A percentile compares a stretch with the other conserved stretches of the same genome.
Conservation (phyloP, 495 filamentous ascomycete genomes). For the Diplogelasinospora grovesii region DNA sequence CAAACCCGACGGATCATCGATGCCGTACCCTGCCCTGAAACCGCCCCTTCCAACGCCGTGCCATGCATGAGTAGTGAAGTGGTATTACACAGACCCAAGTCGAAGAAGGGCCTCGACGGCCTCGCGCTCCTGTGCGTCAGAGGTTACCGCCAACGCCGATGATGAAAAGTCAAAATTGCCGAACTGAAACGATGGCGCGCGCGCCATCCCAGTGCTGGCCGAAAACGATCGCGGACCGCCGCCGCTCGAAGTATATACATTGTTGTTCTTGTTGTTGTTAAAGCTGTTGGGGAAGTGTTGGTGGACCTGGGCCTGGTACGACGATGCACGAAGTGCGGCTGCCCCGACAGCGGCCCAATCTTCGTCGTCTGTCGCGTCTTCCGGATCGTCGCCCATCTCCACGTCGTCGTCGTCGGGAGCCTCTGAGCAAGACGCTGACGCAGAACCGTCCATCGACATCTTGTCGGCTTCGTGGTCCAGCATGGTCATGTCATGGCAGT, state of each 20-base stretch:
- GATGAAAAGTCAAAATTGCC: conserved; percentile 41
- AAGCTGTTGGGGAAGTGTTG: too few species aligned
- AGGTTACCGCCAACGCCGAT: conserved; percentile 43
- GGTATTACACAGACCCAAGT: conserved; percentile 77
- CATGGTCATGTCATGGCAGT: conserved; percentile 64
- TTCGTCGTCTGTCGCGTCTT: conserved; percentile 92
- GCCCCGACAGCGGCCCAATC: conserved; percentile 92
- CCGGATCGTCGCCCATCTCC: conserved; percentile 57
- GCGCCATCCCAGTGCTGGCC: conserved; percentile 40
- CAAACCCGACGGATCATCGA: too few species aligned
- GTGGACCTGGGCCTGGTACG: conserved; percentile 44
- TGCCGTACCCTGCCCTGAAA: too few species aligned
- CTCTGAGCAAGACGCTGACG: conserved; percentile 66
- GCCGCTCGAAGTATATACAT: conserved; percentile 40
- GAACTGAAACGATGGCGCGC: conserved; percentile 36
- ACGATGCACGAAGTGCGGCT: conserved; percentile 70
- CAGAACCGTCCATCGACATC: conserved; percentile 81
- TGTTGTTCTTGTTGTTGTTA: conserved; percentile 2
- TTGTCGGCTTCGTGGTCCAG: conserved; percentile 86
- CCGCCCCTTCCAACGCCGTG: too few species aligned
- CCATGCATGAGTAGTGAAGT: conserved; percentile 38
- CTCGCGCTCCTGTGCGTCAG: conserved; percentile 68
- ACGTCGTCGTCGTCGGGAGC: conserved; percentile 67
- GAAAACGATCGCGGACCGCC: conserved; percentile 40
- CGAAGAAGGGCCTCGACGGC: conserved; percentile 77